phyloP scores from a whole-genome alignment of 179 eudicot genomes.

The Beta macrorhiza region DNA sequence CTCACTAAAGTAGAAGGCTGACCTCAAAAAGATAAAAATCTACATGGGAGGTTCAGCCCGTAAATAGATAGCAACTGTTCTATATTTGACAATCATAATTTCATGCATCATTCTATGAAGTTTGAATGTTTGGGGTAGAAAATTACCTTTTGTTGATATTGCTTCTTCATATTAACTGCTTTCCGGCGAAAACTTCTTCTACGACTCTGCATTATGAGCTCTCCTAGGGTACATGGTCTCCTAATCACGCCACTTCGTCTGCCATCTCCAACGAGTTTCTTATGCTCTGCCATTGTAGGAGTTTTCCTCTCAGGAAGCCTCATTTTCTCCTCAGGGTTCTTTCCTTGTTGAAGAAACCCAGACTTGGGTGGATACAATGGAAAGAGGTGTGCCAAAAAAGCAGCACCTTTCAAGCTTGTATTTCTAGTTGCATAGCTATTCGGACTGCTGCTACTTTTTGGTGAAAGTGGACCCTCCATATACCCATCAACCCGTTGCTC shows the following conservation, averaged over 20 bases:
- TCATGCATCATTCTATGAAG: background rate
- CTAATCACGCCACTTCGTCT: conserved; percentile 34
- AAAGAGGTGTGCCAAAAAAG: conserved; percentile 71
- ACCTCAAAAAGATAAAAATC: too few relatives aligned
- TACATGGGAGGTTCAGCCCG: too few relatives aligned
- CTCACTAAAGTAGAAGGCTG: conserved; percentile 13
- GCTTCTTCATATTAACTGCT: conserved; percentile 43
- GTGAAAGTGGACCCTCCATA: conserved; percentile 44
- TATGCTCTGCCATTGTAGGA: conserved; percentile 27
- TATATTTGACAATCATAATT: conserved; percentile 2
- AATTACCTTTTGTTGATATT: conserved; percentile 51
- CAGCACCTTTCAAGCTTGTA: conserved; percentile 52
- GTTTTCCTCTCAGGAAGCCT: conserved; percentile 18
- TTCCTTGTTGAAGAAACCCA: conserved; percentile 31
- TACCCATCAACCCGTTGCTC: conserved; percentile 21
- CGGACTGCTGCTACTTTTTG: conserved; percentile 41
- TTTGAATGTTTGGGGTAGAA: background rate
- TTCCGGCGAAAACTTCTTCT: conserved; percentile 61
- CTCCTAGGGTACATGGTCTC: conserved; percentile 67
- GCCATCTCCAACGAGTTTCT: conserved; percentile 31
- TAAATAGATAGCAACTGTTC: background rate
- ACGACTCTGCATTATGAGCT: conserved; percentile 82
- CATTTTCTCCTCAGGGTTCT: conserved; percentile 23
- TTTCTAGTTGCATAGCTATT: conserved; percentile 46
- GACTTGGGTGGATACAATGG: conserved; percentile 56